Evolutionary conservation across 352 stramenopile species (phyloP).

Genomic region (Salisapilia sapeloensis): DNA sequence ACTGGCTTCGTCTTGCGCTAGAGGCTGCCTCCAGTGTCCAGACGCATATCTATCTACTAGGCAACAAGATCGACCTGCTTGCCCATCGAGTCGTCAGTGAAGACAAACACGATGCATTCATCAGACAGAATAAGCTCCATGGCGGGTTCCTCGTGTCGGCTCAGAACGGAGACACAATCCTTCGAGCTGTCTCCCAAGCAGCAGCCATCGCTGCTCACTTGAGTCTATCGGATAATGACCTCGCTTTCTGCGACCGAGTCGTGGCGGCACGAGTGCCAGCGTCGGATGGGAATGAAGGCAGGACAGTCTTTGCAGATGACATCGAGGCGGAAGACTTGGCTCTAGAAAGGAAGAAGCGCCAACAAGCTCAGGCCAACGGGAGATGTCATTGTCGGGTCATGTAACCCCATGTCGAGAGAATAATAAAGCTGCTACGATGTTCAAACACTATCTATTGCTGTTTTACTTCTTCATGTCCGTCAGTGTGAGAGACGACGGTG

Average conservation of each 20-base stretch:
- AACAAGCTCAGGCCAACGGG: too few species aligned
- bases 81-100: constrained; percentile 47
- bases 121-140: constrained; percentile 30
- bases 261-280: constrained; percentile 30
- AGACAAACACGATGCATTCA: constrained; percentile 61
- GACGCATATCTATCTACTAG: constrained; percentile 49
- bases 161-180: constrained; percentile 67
- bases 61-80: constrained; percentile 81
- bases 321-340: constrained; percentile 74
- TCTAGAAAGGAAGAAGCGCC: constrained; percentile 21
- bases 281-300: constrained; percentile 13
- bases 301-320: constrained; percentile 46
- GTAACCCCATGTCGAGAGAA: too few species aligned
- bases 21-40: constrained; percentile 7
- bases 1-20: constrained; percentile 46
- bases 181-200: constrained; percentile 65
- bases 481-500: too few species aligned
- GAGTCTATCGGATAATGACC: constrained; percentile 56
- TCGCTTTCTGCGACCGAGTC: constrained; percentile 64
- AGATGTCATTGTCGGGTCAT: too few species aligned
- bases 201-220: constrained; percentile 48
- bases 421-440: too few species aligned
- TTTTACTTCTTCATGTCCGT: too few species aligned
- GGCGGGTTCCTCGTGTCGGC: constrained; percentile 72
- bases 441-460: too few species aligned